Conservation (phyloP, 225 moss, liverwort and hornwort species). For the Pleurozium schreberi region DNA sequence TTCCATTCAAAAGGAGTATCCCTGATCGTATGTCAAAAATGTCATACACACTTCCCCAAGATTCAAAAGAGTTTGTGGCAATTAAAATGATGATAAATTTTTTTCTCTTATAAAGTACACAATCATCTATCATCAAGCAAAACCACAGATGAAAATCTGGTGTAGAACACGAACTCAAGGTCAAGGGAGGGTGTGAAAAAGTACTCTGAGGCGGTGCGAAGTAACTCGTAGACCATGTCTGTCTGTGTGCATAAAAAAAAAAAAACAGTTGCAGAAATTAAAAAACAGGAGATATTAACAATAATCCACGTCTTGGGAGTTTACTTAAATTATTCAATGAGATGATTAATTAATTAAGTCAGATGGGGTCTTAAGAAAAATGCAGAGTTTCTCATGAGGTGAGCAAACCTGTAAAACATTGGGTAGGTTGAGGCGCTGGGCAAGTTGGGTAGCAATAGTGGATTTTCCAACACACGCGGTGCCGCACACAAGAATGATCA, state of each 20-base stretch:
- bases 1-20: not conserved
- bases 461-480: constrained; percentile 93
- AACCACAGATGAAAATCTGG: not conserved
- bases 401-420: constrained; percentile 79
- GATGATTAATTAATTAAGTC: too few relatives aligned
- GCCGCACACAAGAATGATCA: constrained; percentile 84
- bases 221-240: constrained; percentile 94
- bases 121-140: not conserved
- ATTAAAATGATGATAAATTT: too few relatives aligned
- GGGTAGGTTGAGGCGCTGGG: constrained; percentile 85
- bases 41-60: not conserved
- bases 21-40: not conserved
- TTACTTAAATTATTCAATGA: not conserved
- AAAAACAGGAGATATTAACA: not conserved
- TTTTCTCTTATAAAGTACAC: not conserved
- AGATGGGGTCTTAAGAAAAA: too few relatives aligned
- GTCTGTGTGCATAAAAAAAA: constrained; percentile 41
- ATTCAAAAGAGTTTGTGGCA: not conserved
- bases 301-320: not conserved
- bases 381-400: not conserved
- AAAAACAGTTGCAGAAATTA: not conserved
- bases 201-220: constrained; percentile 77
- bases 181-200: not conserved
- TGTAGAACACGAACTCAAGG: not conserved
- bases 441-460: constrained; percentile 86